phyloP scores from a whole-genome alignment of 2,329 filamentous ascomycete species.

The Aureobasidium uvarum region DNA sequence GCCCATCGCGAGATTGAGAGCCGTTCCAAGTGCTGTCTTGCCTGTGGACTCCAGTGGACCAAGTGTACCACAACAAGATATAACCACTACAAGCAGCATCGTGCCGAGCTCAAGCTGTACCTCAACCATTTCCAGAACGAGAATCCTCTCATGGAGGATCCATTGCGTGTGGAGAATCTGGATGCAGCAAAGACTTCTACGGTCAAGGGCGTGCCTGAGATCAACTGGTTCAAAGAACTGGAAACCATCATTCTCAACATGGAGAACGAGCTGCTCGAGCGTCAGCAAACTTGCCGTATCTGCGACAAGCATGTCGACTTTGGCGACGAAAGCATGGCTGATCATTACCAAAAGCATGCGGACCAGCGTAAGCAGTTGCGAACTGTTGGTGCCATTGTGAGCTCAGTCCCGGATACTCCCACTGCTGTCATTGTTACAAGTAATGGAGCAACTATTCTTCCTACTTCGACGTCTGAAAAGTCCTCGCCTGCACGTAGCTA shows the following conservation, averaged over 20 bases:
- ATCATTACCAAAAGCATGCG: constrained; percentile 11
- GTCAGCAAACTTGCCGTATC: constrained; percentile 15
- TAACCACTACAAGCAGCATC: constrained; percentile 15
- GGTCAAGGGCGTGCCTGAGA: neutral
- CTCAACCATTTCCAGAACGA: neutral
- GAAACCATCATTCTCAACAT: neutral
- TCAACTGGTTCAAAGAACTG: constrained; percentile 13
- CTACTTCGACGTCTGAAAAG: neutral
- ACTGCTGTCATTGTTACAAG: neutral
- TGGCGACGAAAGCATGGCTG: neutral
- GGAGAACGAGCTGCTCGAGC: constrained; percentile 25
- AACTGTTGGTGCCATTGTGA: neutral
- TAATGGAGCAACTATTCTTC: neutral
- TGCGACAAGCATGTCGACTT: constrained; percentile 13
- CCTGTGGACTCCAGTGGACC: constrained; percentile 16
- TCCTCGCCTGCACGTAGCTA: neutral
- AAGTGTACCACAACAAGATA: neutral
- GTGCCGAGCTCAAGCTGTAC: neutral
- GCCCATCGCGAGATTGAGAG: constrained; percentile 1
- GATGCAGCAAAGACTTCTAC: neutral
- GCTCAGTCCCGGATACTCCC: neutral
- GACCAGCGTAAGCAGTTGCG: neutral
- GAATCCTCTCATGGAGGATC: neutral
- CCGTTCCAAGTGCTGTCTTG: constrained; percentile 8
- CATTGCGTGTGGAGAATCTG: neutral